Conservation (phyloP, 2,329 filamentous ascomycete species). For the Karstenula rhodostoma region DNA sequence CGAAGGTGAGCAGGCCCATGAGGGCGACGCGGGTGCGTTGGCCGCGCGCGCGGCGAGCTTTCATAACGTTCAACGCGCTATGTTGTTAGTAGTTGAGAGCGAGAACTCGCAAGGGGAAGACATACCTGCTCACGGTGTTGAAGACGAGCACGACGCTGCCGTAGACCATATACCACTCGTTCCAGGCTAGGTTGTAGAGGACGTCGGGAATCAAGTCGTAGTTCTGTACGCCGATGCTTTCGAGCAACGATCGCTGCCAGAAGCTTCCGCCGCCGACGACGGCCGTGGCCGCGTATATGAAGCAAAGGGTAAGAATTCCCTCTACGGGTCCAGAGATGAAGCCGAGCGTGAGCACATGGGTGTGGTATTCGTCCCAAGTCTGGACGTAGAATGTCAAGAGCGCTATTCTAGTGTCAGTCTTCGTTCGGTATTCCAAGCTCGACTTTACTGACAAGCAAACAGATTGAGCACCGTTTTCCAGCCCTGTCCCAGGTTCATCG, state of each 20-base stretch:
- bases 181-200: slow-evolving; percentile 84
- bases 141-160: slow-evolving; percentile 81
- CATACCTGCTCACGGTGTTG: slow-evolving; percentile 77
- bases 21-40: slow-evolving; percentile 78
- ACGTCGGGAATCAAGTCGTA: slow-evolving; percentile 70
- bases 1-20: slow-evolving; percentile 83
- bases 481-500: slow-evolving; percentile 90
- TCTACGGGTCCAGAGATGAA: slow-evolving; percentile 94
- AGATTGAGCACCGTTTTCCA: slow-evolving; percentile 87
- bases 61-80: slow-evolving; percentile 83
- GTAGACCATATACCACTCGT: slow-evolving; percentile 91
- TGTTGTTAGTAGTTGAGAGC: slow-evolving; percentile 10
- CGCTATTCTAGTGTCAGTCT: slow-evolving; percentile 57
- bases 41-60: slow-evolving; percentile 76
- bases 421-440: slow-evolving; percentile 5
- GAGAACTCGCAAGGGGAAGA: slow-evolving; percentile 5
- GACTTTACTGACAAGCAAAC: slow-evolving; percentile 71
- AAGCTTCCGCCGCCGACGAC: slow-evolving; percentile 87
- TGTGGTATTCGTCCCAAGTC: slow-evolving; percentile 99
- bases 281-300: slow-evolving; percentile 84
- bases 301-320: slow-evolving; percentile 83
- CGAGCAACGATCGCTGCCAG: slow-evolving; percentile 86
- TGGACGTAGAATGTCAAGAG: slow-evolving; percentile 98
- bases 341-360: slow-evolving; percentile 91
- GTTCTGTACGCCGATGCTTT: slow-evolving; percentile 72